phyloP scores from a whole-genome alignment of 441 rosid species.

The Capsella rubella region DNA sequence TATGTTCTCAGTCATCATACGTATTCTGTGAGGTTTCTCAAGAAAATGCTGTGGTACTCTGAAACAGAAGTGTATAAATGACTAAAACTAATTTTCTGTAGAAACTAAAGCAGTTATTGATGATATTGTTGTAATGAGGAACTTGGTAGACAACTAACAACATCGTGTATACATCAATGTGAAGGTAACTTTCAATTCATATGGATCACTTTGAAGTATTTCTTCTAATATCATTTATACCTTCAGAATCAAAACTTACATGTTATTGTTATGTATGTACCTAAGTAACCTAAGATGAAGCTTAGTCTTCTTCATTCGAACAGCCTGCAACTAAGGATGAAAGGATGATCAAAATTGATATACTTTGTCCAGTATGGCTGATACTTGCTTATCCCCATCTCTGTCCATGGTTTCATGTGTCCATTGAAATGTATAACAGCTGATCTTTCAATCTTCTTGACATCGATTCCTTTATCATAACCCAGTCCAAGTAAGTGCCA shows the following conservation, averaged over 20 bases:
- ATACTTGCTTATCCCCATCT: slow-evolving; percentile 81
- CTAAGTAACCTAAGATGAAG: slow-evolving; percentile 17
- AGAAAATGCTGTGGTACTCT: too few species aligned
- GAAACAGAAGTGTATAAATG: too few species aligned
- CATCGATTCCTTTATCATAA: slow-evolving; percentile 64
- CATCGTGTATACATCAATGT: background rate
- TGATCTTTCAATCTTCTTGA: slow-evolving; percentile 67
- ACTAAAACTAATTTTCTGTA: too few species aligned
- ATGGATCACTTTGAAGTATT: slow-evolving; percentile 13
- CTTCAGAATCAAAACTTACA: slow-evolving; percentile 9
- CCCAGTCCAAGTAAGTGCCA: slow-evolving; percentile 95
- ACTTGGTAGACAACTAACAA: too few species aligned
- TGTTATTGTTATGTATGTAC: slow-evolving; percentile 12
- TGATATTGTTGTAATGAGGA: too few species aligned
- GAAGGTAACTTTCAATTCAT: slow-evolving; percentile 16
- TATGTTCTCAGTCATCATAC: too few species aligned
- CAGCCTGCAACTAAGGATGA: slow-evolving; percentile 63
- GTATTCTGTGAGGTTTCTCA: too few species aligned
- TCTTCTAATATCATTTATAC: slow-evolving; percentile 5
- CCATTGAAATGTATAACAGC: slow-evolving; percentile 95
- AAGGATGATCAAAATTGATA: slow-evolving; percentile 73
- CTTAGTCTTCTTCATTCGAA: slow-evolving; percentile 24
- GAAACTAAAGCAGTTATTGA: too few species aligned
- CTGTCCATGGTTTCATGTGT: slow-evolving; percentile 95
- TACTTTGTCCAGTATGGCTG: slow-evolving; percentile 80